Conservation (phyloP, 805 yeast species). For the Yamadazyma paraphyllophila region DNA sequence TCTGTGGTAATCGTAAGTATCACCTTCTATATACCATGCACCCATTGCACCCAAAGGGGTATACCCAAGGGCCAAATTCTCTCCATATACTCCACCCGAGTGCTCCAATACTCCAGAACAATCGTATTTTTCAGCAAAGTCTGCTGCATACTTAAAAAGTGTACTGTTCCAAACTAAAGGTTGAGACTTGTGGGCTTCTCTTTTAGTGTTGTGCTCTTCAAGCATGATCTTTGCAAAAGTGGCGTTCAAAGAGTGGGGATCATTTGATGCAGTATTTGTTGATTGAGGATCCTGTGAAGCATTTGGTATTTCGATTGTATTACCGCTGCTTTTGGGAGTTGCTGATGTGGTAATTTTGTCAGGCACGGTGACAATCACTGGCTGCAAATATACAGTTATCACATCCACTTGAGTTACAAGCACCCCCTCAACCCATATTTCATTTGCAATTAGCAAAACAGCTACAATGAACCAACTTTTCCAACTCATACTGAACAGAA, state of each 20-base stretch:
- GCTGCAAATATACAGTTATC: conserved; percentile 6
- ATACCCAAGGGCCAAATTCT: conserved; percentile 40
- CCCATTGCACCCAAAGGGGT: conserved; percentile 30
- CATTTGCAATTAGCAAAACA: too few species aligned
- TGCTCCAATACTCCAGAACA: conserved; percentile 36
- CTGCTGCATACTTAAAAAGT: conserved; percentile 29
- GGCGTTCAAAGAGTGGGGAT: conserved; percentile 1
- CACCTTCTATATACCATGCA: conserved; percentile 43
- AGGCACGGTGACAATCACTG: background rate
- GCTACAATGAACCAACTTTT: background rate
- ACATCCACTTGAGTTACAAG: conserved; percentile 1
- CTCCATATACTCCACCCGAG: conserved; percentile 38
- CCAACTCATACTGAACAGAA: background rate
- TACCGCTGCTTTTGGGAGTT: background rate
- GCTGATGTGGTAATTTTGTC: background rate
- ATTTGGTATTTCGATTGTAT: background rate
- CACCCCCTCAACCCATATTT: background rate
- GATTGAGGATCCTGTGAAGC: background rate
- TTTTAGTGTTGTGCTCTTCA: conserved; percentile 26
- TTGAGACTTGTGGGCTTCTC: conserved; percentile 29
- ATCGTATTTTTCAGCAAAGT: conserved; percentile 29
- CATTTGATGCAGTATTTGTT: background rate
- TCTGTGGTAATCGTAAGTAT: conserved; percentile 25
- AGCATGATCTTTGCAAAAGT: conserved; percentile 15
- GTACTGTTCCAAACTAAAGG: conserved; percentile 31